Evolutionary conservation across 2,329 filamentous ascomycete species (phyloP).

Genomic region (Colletotrichum australisinense): DNA sequence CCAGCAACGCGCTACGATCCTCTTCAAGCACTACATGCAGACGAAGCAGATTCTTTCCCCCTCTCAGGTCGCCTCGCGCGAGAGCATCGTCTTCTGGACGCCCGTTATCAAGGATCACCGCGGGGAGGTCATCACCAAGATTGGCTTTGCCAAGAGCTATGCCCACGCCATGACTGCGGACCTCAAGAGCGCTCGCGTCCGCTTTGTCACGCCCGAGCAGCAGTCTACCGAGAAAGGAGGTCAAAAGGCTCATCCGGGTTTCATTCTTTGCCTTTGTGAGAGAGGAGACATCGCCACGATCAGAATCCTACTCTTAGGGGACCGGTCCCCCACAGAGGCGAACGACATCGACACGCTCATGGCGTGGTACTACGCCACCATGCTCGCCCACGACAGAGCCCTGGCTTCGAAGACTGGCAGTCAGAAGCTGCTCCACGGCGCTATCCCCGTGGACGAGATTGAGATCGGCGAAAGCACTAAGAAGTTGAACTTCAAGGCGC

Average conservation of each 20-base stretch:
- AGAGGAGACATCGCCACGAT: background rate
- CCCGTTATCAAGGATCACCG: conserved; percentile 44
- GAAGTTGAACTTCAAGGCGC: background rate
- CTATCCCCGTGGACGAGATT: background rate
- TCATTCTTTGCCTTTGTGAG: conserved; percentile 4
- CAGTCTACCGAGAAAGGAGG: no score
- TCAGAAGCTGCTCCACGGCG: background rate
- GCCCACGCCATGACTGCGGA: conserved; percentile 41
- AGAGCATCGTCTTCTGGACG: conserved; percentile 69
- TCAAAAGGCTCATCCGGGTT: background rate
- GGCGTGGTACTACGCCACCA: conserved; percentile 9
- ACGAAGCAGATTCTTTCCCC: conserved; percentile 69
- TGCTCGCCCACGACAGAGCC: background rate
- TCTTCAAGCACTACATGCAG: conserved; percentile 72
- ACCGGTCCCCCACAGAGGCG: background rate
- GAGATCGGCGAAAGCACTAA: background rate
- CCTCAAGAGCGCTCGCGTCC: background rate
- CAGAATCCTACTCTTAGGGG: conserved; percentile 26
- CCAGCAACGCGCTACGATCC: conserved; percentile 84
- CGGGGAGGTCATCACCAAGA: conserved; percentile 44
- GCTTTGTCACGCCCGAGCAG: background rate
- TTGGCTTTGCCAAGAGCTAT: conserved; percentile 57
- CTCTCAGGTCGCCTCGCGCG: conserved; percentile 70
- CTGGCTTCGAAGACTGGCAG: background rate
- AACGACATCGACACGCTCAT: background rate